Base-by-base conservation (phyloP, 139 green algal species). In the Chlorella ohadii region DNA sequence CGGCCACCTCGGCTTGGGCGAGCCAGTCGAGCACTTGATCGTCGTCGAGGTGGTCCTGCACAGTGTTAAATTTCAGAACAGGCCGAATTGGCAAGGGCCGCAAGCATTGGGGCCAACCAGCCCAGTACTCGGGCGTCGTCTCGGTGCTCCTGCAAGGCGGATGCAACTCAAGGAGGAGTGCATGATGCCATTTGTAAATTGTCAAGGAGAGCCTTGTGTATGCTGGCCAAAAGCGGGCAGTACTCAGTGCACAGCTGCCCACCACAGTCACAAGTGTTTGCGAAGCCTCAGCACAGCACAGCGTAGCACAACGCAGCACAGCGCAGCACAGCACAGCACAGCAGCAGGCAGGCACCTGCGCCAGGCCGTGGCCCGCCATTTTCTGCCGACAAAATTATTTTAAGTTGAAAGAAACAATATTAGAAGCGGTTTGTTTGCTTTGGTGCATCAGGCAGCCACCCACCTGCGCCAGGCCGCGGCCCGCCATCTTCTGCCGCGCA, bases 1-100 rank as follows among this genome's bases (percentile, higher is more conserved):
- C 72, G 2, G 79, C 57, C 51, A 89, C 73, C 72, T 89, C 79
- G 17, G 86, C 86, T 33, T 66, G 57, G 12, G 86, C 86, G 67
- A 81, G 68, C 86, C 86, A 89, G 31, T 89, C 86, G 19, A 87
- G 80, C 66, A 86, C 72, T 56, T 81, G 39, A 27, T 84, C 80
- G n/a, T 89, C 85, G 34, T 84, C 83, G 63, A 85, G 33, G 39
- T 87, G 81, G 51, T 83, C 80, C 80, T 72, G 59, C 64, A 31
- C 11, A 19, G 65, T 64, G 57, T 5, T 31, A n/a, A n/a, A n/a
- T n/a, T 67, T 1, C 20, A 31, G 22, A 33, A 55, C 44, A 55
- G 7, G 11, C 6, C 11, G 6, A 11, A n/a, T n/a, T n/a, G n/a
- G n/a, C n/a, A n/a, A n/a, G n/a, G n/a, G n/a, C n/a, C n/a, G n/a